phyloP scores from a whole-genome alignment of 2,329 filamentous ascomycete genomes.

The Trichophyton benhamiae region DNA sequence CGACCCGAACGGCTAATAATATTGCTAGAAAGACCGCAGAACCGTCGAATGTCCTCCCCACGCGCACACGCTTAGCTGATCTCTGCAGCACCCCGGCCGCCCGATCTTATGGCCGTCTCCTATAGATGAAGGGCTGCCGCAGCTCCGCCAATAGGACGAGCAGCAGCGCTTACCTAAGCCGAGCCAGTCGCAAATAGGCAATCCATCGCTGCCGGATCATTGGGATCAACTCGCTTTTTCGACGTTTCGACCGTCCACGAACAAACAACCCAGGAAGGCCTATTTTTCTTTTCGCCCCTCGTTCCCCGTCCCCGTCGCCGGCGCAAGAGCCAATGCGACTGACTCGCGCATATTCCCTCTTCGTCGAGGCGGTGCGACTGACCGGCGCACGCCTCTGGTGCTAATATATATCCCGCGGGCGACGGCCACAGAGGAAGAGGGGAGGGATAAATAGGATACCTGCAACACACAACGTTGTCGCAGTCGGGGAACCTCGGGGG shows the following conservation, averaged over 20 bases:
- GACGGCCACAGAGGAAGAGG: no score
- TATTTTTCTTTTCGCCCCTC: neutral
- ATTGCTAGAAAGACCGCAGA: neutral
- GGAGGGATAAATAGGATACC: no score
- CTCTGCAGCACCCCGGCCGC: neutral
- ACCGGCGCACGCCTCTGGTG: neutral
- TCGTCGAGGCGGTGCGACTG: conserved; percentile 1
- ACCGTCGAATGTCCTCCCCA: neutral
- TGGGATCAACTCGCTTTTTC: neutral
- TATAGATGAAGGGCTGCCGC: neutral
- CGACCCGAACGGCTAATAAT: no score
- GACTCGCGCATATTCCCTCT: neutral
- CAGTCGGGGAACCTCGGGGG: neutral
- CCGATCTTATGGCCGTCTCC: neutral
- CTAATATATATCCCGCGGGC: neutral
- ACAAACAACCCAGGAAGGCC: neutral
- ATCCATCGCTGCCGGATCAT: neutral
- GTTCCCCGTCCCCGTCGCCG: neutral
- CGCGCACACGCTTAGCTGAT: no score
- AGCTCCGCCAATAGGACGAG: no score
- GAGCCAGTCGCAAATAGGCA: neutral
- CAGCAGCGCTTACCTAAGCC: neutral
- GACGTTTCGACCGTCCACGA: neutral
- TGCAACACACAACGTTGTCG: no score
- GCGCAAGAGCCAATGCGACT: neutral